Conservation (phyloP, 148 eudicot species). For the Chenopodium quinoa region DNA sequence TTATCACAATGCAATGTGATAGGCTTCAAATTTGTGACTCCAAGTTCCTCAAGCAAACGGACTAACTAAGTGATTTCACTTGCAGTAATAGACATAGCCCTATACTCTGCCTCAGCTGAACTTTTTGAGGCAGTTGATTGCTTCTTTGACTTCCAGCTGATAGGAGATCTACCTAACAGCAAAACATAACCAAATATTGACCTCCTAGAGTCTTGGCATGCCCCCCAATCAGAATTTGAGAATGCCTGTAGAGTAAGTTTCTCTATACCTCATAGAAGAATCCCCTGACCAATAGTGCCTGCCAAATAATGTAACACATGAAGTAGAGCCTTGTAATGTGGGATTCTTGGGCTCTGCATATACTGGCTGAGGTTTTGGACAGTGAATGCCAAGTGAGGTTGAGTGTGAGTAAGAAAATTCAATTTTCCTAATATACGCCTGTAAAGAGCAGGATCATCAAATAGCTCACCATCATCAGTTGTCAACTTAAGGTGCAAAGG, state of each 20-base stretch:
- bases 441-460: background rate
- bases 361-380: background rate
- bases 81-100: background rate
- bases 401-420: background rate
- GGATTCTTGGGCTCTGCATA: background rate
- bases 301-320: background rate
- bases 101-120: background rate
- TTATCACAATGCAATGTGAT: background rate
- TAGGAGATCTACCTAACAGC: background rate
- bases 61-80: background rate
- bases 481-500: background rate
- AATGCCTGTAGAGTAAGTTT: background rate
- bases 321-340: background rate
- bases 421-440: background rate
- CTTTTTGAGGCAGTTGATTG: background rate
- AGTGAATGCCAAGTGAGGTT: background rate
- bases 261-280: background rate
- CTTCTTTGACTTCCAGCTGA: background rate
- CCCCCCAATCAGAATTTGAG: background rate
- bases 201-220: background rate
- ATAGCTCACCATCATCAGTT: background rate
- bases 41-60: background rate
- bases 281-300: background rate
- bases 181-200: background rate
- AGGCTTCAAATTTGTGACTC: background rate